Conservation (phyloP, 768 basidiomycete species). For the Auricularia heimuer region DNA sequence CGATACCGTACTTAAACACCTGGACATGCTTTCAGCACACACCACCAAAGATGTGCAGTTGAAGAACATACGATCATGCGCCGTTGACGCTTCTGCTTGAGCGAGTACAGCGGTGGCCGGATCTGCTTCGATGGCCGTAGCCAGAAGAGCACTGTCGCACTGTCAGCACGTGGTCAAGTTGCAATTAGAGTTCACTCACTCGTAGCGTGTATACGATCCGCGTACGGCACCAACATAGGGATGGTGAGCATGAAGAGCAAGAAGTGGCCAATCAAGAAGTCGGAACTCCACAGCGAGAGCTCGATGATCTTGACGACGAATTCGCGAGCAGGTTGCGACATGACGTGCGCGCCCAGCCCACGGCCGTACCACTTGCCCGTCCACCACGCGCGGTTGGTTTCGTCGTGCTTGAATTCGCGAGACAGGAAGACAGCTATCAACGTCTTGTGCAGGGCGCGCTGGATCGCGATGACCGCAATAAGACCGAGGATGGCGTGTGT, state of each 20-base stretch:
- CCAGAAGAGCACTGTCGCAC: slow-evolving; percentile 49
- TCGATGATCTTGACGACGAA: slow-evolving; percentile 98
- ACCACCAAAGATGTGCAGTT: background rate
- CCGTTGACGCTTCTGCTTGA: slow-evolving; percentile 83
- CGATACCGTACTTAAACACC: slow-evolving; percentile 75
- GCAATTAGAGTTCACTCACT: slow-evolving; percentile 40
- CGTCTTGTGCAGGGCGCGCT: slow-evolving; percentile 87
- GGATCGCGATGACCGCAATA: slow-evolving; percentile 83
- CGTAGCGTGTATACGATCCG: slow-evolving; percentile 85
- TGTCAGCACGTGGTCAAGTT: slow-evolving; percentile 6
- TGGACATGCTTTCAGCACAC: slow-evolving; percentile 20
- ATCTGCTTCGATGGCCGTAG: slow-evolving; percentile 90
- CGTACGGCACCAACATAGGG: slow-evolving; percentile 81
- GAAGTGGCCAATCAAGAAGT: slow-evolving; percentile 80
- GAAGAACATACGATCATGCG: slow-evolving; percentile 67
- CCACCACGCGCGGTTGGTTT: slow-evolving; percentile 99
- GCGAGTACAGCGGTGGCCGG: slow-evolving; percentile 79
- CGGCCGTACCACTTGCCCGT: slow-evolving; percentile 96
- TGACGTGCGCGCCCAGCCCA: slow-evolving; percentile 78
- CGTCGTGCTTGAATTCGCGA: slow-evolving; percentile 98
- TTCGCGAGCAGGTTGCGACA: slow-evolving; percentile 97
- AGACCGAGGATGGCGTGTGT: slow-evolving; percentile 91
- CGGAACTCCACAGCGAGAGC: slow-evolving; percentile 89
- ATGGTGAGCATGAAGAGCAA: slow-evolving; percentile 86
- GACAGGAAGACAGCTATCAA: slow-evolving; percentile 90